Base-by-base conservation (phyloP, 176 grass and related monocot species). In the Cenchrus americanus region DNA sequence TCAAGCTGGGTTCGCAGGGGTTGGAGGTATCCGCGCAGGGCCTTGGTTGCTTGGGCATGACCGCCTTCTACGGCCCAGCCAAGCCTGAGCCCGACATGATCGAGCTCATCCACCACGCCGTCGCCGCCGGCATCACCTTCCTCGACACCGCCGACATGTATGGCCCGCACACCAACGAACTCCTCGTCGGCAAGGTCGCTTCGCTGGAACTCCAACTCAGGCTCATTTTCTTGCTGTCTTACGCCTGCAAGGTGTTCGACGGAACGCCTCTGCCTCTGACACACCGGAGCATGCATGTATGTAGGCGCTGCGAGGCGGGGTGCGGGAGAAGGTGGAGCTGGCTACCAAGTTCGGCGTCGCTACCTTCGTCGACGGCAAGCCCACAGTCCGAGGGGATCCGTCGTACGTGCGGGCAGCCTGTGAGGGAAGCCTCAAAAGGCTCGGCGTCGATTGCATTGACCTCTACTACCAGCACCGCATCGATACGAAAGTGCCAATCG, bases 1-100 rank as follows among this genome's bases (percentile, higher is more conserved):
- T 93, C 66, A 91, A 89, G 88, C 80, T 96, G 14, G 91, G 94
- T 0, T 92, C 91, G 0, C 89, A 97, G 66, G 94, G 91, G 8
- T 72, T 97, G 40, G 91, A 90, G 87, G 91, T 97, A 41, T 97
- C 91, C 30, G 77, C 80, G 12, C 88, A 89, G 48, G 86, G 90
- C 23, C 83, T 96, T 2, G 94, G 94, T 14, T 97, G 94, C 87
- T 92, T 97, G 94, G 85, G 91, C 17, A 96, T 96, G 94, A 89
- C 90, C 8, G 23, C 62, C 76, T 82, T 80, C 81, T 93, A 96
- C 68, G 91, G 94, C 17, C 63, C 78, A 26, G 84, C 86, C 43
- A 89, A 93, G 87, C 86, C 89, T 6, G 91, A 93, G 23, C 5
- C 82, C 13, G 86, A 93, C 73, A 93, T 97, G 91, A 73, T 97